Evolutionary conservation across 176 grass and related monocot species (phyloP).

Genomic region (Coix lacrymajobi): DNA sequence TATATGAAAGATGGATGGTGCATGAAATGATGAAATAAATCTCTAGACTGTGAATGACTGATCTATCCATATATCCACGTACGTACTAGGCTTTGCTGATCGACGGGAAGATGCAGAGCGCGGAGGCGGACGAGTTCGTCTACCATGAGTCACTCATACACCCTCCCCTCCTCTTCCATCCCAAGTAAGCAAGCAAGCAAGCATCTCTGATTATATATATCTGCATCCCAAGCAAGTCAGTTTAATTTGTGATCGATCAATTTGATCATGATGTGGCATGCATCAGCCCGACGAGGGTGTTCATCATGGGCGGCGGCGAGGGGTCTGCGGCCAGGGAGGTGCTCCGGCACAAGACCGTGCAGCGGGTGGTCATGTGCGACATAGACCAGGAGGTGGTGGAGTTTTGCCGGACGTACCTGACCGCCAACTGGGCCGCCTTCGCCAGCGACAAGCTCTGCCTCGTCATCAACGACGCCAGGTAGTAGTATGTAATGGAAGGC

Average conservation of each 20-base stretch:
- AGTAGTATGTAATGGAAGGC: too few relatives aligned
- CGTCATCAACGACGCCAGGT: slow-evolving; percentile 58
- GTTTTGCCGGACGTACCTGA: slow-evolving; percentile 57
- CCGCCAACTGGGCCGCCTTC: slow-evolving; percentile 42
- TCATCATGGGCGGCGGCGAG: slow-evolving; percentile 81
- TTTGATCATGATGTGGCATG: too few relatives aligned
- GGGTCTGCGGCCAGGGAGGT: slow-evolving; percentile 72
- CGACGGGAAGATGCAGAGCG: slow-evolving; percentile 84
- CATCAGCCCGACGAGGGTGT: slow-evolving; percentile 58
- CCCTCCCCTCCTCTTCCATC: slow-evolving; percentile 61
- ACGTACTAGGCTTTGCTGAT: slow-evolving; percentile 76
- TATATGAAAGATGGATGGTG: too few relatives aligned
- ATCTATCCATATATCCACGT: too few relatives aligned
- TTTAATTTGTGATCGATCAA: too few relatives aligned
- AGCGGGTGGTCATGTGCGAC: slow-evolving; percentile 65
- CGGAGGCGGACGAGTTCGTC: slow-evolving; percentile 79
- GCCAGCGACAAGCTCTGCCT: slow-evolving; percentile 54
- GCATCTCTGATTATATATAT: too few relatives aligned
- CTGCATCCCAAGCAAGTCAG: too few relatives aligned
- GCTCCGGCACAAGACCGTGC: slow-evolving; percentile 42
- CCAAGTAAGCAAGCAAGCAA: slow-evolving; percentile 20
- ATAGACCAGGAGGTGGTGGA: slow-evolving; percentile 81
- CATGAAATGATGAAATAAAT: too few relatives aligned
- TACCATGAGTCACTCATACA: slow-evolving; percentile 77
- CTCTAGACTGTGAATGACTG: too few relatives aligned